Evolutionary conservation across 257 asterid genomes (phyloP).

Genomic region (Nicotiana tomentosiformis): DNA sequence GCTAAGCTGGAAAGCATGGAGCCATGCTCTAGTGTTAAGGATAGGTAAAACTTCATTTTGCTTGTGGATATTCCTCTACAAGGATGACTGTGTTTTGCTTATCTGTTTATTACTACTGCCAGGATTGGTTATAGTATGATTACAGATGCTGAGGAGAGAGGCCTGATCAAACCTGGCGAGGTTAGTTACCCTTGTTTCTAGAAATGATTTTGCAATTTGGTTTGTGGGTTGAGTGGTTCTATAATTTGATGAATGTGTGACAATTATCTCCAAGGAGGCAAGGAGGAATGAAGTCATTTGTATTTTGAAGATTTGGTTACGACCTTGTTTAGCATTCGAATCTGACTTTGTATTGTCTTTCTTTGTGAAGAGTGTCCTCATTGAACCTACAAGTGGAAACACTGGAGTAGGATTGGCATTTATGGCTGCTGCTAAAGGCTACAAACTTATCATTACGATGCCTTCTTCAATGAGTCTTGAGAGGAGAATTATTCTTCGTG

Average conservation of each 20-base stretch:
- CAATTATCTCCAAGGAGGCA: neutral
- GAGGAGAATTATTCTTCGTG: constrained; percentile 81
- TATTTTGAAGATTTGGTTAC: neutral
- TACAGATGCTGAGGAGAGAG: constrained; percentile 78
- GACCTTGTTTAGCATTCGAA: neutral
- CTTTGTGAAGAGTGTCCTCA: constrained; percentile 65
- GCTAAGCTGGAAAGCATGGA: constrained; percentile 97
- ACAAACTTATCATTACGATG: constrained; percentile 86
- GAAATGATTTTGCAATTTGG: neutral
- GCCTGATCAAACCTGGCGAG: constrained; percentile 81
- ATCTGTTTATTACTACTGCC: constrained; percentile 7
- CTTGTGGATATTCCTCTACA: neutral
- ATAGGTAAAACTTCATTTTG: constrained; percentile 49
- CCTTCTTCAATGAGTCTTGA: constrained; percentile 91
- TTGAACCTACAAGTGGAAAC: constrained; percentile 95
- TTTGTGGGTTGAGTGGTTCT: neutral
- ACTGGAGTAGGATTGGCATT: constrained; percentile 96
- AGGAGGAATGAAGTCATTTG: neutral
- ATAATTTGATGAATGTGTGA: neutral
- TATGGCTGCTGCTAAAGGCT: constrained; percentile 90
- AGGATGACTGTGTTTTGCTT: neutral
- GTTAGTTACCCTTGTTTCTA: constrained; percentile 22
- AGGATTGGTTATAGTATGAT: constrained; percentile 98
- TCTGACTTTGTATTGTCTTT: constrained; percentile 2
- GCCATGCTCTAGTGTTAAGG: constrained; percentile 99